Conservation (phyloP, 2,329 filamentous ascomycete genomes). For the Curvularia lunata region DNA sequence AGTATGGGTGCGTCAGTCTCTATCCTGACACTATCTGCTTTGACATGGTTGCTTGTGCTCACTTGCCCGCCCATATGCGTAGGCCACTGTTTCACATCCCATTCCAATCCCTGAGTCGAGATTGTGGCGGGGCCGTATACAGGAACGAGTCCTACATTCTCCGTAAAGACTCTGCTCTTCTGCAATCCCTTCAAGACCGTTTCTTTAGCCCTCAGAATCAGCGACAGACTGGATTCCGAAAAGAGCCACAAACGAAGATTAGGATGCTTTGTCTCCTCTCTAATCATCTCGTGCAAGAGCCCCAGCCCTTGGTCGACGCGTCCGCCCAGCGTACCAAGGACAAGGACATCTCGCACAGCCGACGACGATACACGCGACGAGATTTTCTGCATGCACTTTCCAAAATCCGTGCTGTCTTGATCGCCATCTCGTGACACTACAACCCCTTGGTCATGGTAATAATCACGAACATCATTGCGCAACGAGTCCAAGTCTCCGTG, state of each 20-base stretch:
- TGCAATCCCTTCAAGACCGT: constrained; percentile 72
- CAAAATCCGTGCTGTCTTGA: constrained; percentile 90
- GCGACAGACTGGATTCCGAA: constrained; percentile 80
- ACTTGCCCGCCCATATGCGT: constrained; percentile 61
- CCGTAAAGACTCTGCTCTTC: constrained; percentile 64
- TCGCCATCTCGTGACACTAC: constrained; percentile 74
- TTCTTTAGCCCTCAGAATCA: constrained; percentile 72
- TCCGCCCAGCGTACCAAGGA: constrained; percentile 84
- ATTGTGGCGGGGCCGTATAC: constrained; percentile 80
- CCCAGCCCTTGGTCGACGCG: constrained; percentile 92
- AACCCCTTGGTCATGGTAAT: constrained; percentile 68
- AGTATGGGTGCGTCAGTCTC: constrained; percentile 53
- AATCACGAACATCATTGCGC: constrained; percentile 63
- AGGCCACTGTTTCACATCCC: constrained; percentile 85
- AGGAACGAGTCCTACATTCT: constrained; percentile 86
- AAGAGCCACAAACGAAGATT: constrained; percentile 72
- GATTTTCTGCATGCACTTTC: constrained; percentile 73
- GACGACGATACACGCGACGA: constrained; percentile 47
- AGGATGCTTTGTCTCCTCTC: constrained; percentile 55
- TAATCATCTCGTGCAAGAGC: constrained; percentile 82
- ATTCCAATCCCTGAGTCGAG: constrained; percentile 80
- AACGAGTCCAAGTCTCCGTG: constrained; percentile 94
- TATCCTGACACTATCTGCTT: constrained; percentile 49
- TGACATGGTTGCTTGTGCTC: constrained; percentile 59
- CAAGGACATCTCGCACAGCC: constrained; percentile 67